phyloP scores from a whole-genome alignment of 192 early-diverging fungal species.

The Lobulomyces angularis region DNA sequence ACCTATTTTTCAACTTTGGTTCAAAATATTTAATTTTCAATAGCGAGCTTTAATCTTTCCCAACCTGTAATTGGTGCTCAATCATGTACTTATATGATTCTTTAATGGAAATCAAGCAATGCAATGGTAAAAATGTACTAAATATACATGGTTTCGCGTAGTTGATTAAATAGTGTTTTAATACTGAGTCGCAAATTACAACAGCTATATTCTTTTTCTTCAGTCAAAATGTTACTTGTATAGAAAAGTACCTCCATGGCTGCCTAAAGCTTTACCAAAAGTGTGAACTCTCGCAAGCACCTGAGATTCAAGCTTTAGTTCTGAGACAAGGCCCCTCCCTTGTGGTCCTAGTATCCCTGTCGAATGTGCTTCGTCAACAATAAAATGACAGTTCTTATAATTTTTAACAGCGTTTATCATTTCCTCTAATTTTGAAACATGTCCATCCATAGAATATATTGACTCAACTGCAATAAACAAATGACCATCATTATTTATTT shows the following conservation, averaged over 20 bases:
- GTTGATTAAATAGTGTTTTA: slow-evolving; percentile 64
- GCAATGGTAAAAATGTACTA: slow-evolving; percentile 61
- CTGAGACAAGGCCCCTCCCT: slow-evolving; percentile 54
- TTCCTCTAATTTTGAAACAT: slow-evolving; percentile 51
- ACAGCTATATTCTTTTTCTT: slow-evolving; percentile 33
- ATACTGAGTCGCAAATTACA: slow-evolving; percentile 44
- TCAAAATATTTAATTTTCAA: background rate
- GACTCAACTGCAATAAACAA: slow-evolving; percentile 65
- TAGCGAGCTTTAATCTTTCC: slow-evolving; percentile 9
- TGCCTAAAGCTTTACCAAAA: slow-evolving; percentile 70
- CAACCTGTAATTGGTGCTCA: slow-evolving; percentile 33
- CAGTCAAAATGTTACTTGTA: background rate
- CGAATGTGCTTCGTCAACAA: slow-evolving; percentile 77
- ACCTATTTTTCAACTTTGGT: too few relatives aligned
- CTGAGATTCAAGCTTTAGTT: slow-evolving; percentile 44
- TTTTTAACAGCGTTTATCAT: slow-evolving; percentile 34
- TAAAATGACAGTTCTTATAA: slow-evolving; percentile 37
- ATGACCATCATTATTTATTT: slow-evolving; percentile 23
- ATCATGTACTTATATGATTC: slow-evolving; percentile 52
- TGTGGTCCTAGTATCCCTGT: slow-evolving; percentile 60
- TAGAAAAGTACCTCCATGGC: slow-evolving; percentile 52
- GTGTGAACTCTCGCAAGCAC: slow-evolving; percentile 70
- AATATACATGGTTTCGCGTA: slow-evolving; percentile 72
- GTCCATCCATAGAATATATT: slow-evolving; percentile 79
- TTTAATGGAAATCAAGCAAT: slow-evolving; percentile 50